Evolutionary conservation across 345 rosid genomes (phyloP).

Genomic region (Geranium rotundifolium): DNA sequence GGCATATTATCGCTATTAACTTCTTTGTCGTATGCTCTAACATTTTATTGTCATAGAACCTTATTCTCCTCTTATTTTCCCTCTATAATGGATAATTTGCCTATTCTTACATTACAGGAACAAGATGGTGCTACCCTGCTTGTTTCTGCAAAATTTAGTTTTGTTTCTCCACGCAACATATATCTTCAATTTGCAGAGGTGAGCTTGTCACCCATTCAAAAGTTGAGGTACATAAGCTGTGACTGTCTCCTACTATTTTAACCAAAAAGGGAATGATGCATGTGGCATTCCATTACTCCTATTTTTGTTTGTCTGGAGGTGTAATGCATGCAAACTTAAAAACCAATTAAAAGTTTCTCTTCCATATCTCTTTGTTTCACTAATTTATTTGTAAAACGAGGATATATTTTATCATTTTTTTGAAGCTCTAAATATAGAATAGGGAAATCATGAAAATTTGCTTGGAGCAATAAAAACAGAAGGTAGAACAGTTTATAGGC

Average conservation of each 20-base stretch:
- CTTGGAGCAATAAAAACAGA: background rate
- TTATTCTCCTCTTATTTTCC: background rate
- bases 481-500: background rate
- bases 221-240: slow-evolving; percentile 1
- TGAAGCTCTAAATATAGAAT: background rate
- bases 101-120: slow-evolving; percentile 35
- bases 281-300: background rate
- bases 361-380: too few relatives aligned
- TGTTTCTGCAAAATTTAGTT: slow-evolving; percentile 73
- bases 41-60: background rate
- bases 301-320: background rate
- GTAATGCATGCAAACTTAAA: too few relatives aligned
- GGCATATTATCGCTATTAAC: too few relatives aligned
- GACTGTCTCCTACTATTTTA: slow-evolving; percentile 3
- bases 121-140: slow-evolving; percentile 84
- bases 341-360: too few relatives aligned
- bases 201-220: slow-evolving; percentile 20
- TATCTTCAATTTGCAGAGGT: slow-evolving; percentile 93
- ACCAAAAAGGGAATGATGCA: background rate
- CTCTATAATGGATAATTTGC: background rate
- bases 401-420: background rate
- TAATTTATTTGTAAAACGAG: too few relatives aligned
- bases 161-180: slow-evolving; percentile 62
- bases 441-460: too few relatives aligned
- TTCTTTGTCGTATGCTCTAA: too few relatives aligned